Base-by-base conservation (phyloP, 257 asterid genomes). In the Plectranthus barbatus region DNA sequence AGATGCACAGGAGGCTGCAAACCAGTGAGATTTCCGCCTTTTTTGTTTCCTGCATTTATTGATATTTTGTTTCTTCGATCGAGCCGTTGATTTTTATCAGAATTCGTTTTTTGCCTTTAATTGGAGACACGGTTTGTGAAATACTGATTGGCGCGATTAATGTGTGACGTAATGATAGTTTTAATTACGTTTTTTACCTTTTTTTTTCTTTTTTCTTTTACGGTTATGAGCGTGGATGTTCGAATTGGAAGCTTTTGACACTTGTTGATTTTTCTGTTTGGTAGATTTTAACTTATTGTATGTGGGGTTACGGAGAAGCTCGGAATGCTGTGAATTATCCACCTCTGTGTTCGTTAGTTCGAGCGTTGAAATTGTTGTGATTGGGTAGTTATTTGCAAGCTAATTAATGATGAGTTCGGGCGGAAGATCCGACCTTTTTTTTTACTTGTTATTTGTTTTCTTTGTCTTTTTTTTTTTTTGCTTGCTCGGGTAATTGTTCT, bases 1-100 rank as follows among this genome's bases (percentile, higher is more conserved):
- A 84, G 88, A 65, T 93, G 86, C 99, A 93, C 66, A 90, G 84
- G 83, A 90, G 85, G 88, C 92, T 93, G 3, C 87, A 76, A 60
- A 42, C 94, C n/a, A 71, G 97, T 93, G 68, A 79, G 88, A 31
- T 77, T 49, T 37, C 41, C n/a, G 13, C 9, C 6, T 48, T 31
- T 56, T 46, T 56, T 44, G 33, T 33, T 19, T 68, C 24, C 52
- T 49, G 3, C 13, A 58, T 64, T 12, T 33, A 6, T 67, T 37
- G 1, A 1, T 49, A 5, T 61, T 9, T 1, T 56, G 24, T 3
- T 58, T n/a, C 0, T 60, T 59, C 24, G 31, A 37, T 55, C 23
- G 8, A 6, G 24, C 26, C n/a, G 9, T 14, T 17, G 8, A 15
- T 12, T 17, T 52, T 75, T 67, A 57, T 75, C 72, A 29, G 48